Percentiles rank a stretch among this genome's conserved stretches.
phyloP scores from a whole-genome alignment of 148 eudicot species.

The Nepenthes gracilis region DNA sequence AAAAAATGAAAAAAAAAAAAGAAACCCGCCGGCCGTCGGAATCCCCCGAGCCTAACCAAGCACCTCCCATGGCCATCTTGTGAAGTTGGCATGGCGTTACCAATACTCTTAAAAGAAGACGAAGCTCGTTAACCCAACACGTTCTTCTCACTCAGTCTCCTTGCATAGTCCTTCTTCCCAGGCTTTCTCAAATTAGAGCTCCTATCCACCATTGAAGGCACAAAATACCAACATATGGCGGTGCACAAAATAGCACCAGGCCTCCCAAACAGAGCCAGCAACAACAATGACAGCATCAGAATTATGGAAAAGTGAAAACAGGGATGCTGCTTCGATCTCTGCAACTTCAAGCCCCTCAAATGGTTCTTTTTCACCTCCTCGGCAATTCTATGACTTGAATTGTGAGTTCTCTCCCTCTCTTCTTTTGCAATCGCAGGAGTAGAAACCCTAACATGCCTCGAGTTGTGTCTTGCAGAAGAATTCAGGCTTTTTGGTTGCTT shows the following conservation, averaged over 20 bases:
- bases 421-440: neutral
- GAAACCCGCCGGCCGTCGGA: too few species aligned
- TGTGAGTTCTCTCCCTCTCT: neutral
- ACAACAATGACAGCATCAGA: constrained; percentile 27
- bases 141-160: neutral
- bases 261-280: constrained; percentile 30
- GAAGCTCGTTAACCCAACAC: neutral
- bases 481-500: constrained; percentile 1
- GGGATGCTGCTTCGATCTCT: constrained; percentile 9
- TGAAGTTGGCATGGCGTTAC: neutral
- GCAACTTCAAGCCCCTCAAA: neutral
- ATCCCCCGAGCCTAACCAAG: neutral
- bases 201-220: constrained; percentile 12
- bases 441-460: neutral
- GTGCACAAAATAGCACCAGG: constrained; percentile 38
- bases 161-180: neutral
- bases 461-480: neutral
- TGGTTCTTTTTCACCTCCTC: neutral
- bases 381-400: neutral
- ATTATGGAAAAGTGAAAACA: constrained; percentile 18
- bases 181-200: neutral
- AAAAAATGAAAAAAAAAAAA: too few species aligned
- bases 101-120: neutral
- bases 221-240: constrained; percentile 33
- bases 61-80: neutral